A percentile compares a stretch with the other conserved stretches of the same genome.
phyloP scores from a whole-genome alignment of 164 flowering plant genomes.

The Vitis riparia region DNA sequence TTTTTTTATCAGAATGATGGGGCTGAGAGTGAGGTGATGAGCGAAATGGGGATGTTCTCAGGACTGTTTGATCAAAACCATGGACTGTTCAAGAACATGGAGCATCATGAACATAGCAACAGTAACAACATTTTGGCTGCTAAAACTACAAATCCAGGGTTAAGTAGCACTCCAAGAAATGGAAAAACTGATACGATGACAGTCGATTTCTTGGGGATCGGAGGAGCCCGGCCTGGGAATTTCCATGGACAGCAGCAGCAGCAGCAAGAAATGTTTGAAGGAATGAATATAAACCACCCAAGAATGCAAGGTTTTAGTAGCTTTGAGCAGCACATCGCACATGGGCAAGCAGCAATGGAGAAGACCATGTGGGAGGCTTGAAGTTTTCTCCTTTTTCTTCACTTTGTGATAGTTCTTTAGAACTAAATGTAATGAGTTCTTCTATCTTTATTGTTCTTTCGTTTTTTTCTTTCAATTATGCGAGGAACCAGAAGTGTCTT shows the following conservation, averaged over 20 bases:
- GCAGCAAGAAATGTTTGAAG: slow-evolving; percentile 10
- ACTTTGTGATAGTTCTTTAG: not conserved
- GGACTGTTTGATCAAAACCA: slow-evolving; percentile 27
- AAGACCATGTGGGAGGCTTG: slow-evolving; percentile 18
- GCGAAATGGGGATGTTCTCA: slow-evolving; percentile 31
- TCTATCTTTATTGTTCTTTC: not conserved
- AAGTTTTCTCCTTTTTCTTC: not conserved
- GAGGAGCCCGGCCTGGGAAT: slow-evolving; percentile 24
- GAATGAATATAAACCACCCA: not conserved
- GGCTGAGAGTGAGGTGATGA: slow-evolving; percentile 14
- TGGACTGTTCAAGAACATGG: slow-evolving; percentile 29
- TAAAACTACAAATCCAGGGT: not conserved
- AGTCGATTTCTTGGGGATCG: slow-evolving; percentile 55
- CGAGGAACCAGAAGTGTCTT: slow-evolving; percentile 6
- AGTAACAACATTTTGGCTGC: slow-evolving; percentile 12
- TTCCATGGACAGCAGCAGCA: slow-evolving; percentile 23
- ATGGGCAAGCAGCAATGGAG: slow-evolving; percentile 11
- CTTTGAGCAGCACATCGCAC: slow-evolving; percentile 13
- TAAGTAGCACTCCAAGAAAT: not conserved
- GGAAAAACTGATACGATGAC: slow-evolving; percentile 38
- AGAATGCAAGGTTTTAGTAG: slow-evolving; percentile 12
- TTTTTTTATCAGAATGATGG: slow-evolving; percentile 14
- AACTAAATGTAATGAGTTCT: not conserved
- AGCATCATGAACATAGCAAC: slow-evolving; percentile 10
- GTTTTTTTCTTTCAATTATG: not conserved